These are phyloP conservation scores for Salix exigua DNA, from an alignment of 345 rosid species.

Conservation along the genomic window DNA sequence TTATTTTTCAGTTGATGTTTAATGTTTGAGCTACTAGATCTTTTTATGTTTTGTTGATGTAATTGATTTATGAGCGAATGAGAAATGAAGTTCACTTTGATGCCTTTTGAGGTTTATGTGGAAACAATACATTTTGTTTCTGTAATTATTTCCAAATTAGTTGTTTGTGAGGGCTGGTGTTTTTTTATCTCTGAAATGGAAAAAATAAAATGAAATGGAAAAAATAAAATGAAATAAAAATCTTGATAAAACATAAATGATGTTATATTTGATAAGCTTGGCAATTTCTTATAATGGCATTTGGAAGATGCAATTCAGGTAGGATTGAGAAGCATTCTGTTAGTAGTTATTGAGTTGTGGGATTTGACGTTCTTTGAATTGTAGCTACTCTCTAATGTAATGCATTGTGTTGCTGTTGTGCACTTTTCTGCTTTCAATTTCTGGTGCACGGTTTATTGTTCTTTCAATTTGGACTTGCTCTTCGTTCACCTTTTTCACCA, in stretches of 20 bases:
- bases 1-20: not conserved
- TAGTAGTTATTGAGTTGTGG: not conserved
- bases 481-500: slow-evolving; percentile 8
- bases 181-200: not conserved
- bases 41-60: not conserved
- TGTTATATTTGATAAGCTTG: slow-evolving; percentile 3
- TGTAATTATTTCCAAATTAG: not conserved
- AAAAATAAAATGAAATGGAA: not conserved
- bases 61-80: not conserved
- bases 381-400: not conserved
- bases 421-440: not conserved
- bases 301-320: not conserved
- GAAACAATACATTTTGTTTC: not conserved
- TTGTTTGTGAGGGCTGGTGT: not conserved
- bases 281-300: not conserved
- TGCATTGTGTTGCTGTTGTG: not conserved
- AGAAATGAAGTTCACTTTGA: not conserved
- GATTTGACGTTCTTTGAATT: not conserved
- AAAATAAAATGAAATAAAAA: not conserved
- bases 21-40: not conserved
- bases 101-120: not conserved
- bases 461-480: slow-evolving; percentile 1
- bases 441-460: not conserved
- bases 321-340: not conserved
- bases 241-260: not conserved